Evolutionary conservation across 1,284 basidiomycete genomes (phyloP).

Genomic region (Ceratobasidium sp.): DNA sequence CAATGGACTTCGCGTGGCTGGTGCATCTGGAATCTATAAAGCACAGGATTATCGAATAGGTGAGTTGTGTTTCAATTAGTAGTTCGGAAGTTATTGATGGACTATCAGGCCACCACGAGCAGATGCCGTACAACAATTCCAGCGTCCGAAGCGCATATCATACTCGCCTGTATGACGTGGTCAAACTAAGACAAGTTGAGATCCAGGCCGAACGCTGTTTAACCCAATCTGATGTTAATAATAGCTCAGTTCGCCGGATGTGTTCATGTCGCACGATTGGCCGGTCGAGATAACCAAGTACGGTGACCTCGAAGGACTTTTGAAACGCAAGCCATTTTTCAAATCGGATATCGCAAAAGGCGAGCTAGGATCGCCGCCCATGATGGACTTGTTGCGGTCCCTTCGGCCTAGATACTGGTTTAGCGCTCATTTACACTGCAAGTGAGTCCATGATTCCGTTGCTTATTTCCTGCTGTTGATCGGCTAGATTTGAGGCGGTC

Average conservation of each 20-base stretch:
- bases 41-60: slow-evolving; percentile 77
- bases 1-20: slow-evolving; percentile 85
- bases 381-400: slow-evolving; percentile 76
- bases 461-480: slow-evolving; percentile 45
- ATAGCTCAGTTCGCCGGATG: slow-evolving; percentile 66
- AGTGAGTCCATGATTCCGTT: slow-evolving; percentile 45
- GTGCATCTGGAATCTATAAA: slow-evolving; percentile 94
- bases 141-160: slow-evolving; percentile 90
- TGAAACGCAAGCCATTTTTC: slow-evolving; percentile 85
- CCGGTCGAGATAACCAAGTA: slow-evolving; percentile 84
- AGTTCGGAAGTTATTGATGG: neutral
- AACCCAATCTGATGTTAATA: neutral
- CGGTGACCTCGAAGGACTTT: slow-evolving; percentile 71
- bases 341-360: slow-evolving; percentile 73
- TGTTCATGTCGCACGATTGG: slow-evolving; percentile 98
- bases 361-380: slow-evolving; percentile 86
- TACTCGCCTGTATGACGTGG: slow-evolving; percentile 84
- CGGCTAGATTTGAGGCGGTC: slow-evolving; percentile 62
- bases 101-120: slow-evolving; percentile 57
- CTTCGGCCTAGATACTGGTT: slow-evolving; percentile 95
- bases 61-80: slow-evolving; percentile 48
- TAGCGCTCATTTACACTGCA: slow-evolving; percentile 90
- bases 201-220: slow-evolving; percentile 45
- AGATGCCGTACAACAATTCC: slow-evolving; percentile 63
- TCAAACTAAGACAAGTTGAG: slow-evolving; percentile 75